Percentiles rank a stretch among this genome's conserved stretches.
These are phyloP conservation scores for Teratosphaeria destructans DNA, from an alignment of 2,329 filamentous ascomycete species.

Conservation along the genomic window DNA sequence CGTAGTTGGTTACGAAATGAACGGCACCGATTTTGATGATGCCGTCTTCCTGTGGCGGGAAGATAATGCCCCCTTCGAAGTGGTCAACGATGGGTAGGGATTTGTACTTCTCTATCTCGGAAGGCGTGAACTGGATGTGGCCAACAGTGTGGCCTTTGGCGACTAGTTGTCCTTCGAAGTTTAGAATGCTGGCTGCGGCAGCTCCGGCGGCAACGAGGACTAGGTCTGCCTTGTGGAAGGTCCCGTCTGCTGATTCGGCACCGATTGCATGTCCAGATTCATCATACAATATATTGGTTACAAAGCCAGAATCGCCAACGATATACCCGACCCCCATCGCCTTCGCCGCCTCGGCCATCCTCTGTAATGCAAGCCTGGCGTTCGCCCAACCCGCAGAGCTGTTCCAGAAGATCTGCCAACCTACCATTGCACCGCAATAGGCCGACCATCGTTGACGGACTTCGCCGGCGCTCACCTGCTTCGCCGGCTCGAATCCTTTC, in stretches of 20 bases:
- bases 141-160: conserved; percentile 18
- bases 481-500: conserved; percentile 4
- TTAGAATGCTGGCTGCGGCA: conserved; percentile 7
- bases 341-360: conserved; percentile 7
- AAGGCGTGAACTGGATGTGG: conserved; percentile 19
- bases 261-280: conserved; percentile 1
- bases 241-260: conserved; percentile 7
- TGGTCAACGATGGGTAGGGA: conserved; percentile 17
- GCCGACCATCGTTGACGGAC: conserved; percentile 7
- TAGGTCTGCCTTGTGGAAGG: conserved; percentile 6
- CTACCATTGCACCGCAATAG: conserved; percentile 8
- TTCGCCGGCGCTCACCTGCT: conserved; percentile 3
- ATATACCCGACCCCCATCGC: conserved; percentile 9
- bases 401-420: conserved; percentile 16
- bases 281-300: conserved; percentile 5
- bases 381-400: conserved; percentile 15
- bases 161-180: conserved; percentile 13
- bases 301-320: conserved; percentile 9
- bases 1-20: conserved; percentile 11
- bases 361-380: conserved; percentile 6
- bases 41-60: conserved; percentile 13
- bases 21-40: conserved; percentile 13
- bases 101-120: conserved; percentile 19
- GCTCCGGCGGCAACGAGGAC: conserved; percentile 11
- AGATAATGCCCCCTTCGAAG: conserved; percentile 15